Evolutionary conservation across 1,139 yeast species (phyloP).

Genomic region (Candida smagusa): DNA sequence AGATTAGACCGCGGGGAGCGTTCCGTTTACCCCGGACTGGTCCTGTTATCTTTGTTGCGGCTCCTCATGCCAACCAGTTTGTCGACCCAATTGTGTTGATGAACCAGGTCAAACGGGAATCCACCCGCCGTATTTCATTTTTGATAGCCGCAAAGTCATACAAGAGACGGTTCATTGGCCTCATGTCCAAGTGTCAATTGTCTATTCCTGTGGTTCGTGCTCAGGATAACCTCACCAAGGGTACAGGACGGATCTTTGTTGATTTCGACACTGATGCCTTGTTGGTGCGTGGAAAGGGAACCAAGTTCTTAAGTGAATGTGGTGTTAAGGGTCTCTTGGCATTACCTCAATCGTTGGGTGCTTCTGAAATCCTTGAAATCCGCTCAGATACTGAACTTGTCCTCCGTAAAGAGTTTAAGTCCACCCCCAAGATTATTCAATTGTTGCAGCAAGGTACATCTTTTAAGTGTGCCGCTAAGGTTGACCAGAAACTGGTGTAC

Average conservation of each 20-base stretch:
- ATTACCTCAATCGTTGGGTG: slow-evolving; percentile 77
- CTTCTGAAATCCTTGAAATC: slow-evolving; percentile 66
- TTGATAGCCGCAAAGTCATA: slow-evolving; percentile 84
- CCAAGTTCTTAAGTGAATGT: slow-evolving; percentile 67
- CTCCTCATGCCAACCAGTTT: slow-evolving; percentile 96
- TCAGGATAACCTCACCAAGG: slow-evolving; percentile 72
- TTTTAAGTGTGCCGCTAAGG: slow-evolving; percentile 74
- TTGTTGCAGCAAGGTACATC: slow-evolving; percentile 52
- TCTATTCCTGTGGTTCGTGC: slow-evolving; percentile 90
- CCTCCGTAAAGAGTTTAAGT: slow-evolving; percentile 72
- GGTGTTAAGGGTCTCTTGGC: slow-evolving; percentile 68
- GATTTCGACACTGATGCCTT: slow-evolving; percentile 47
- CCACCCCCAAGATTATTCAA: slow-evolving; percentile 37
- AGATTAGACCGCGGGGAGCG: slow-evolving; percentile 87
- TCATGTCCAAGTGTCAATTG: slow-evolving; percentile 69
- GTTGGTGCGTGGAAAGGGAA: slow-evolving; percentile 59
- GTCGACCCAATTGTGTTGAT: slow-evolving; percentile 85
- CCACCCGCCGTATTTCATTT: slow-evolving; percentile 75
- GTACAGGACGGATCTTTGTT: slow-evolving; percentile 56
- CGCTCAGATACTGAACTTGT: slow-evolving; percentile 70
- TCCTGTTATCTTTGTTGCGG: slow-evolving; percentile 92
- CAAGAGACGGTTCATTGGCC: slow-evolving; percentile 65
- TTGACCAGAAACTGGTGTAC: slow-evolving; percentile 82
- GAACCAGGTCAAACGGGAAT: slow-evolving; percentile 74
- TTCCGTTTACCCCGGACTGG: slow-evolving; percentile 80